Evolutionary conservation across 345 rosid genomes (phyloP).

Genomic region (Hibiscus trionum): DNA sequence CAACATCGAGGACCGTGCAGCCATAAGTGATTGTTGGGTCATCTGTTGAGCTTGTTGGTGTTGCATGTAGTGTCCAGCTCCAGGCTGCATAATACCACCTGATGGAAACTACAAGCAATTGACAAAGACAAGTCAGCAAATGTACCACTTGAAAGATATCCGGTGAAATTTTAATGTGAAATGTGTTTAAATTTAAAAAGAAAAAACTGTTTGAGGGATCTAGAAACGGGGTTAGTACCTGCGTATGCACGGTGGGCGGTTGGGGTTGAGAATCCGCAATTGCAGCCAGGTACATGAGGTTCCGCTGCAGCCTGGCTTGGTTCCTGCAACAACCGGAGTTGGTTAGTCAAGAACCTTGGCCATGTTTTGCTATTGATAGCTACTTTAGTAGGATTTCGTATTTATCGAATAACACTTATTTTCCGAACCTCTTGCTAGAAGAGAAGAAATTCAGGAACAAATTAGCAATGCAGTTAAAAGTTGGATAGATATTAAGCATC

Average conservation of each 20-base stretch:
- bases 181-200: background rate
- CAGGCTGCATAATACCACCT: slow-evolving; percentile 67
- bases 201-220: background rate
- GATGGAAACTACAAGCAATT: slow-evolving; percentile 49
- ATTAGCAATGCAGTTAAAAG: background rate
- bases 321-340: slow-evolving; percentile 43
- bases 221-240: slow-evolving; percentile 37
- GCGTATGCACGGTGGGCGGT: slow-evolving; percentile 70
- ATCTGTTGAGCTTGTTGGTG: slow-evolving; percentile 87
- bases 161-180: background rate
- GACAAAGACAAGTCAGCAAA: background rate
- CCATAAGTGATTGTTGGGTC: slow-evolving; percentile 86
- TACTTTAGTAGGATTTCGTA: background rate
- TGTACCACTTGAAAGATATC: background rate
- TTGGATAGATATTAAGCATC: background rate
- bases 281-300: slow-evolving; percentile 98
- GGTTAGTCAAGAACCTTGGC: background rate
- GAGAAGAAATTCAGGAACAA: background rate
- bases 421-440: background rate
- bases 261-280: slow-evolving; percentile 99
- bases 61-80: slow-evolving; percentile 70
- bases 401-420: background rate
- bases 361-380: background rate
- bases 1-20: slow-evolving; percentile 83
- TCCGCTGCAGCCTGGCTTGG: slow-evolving; percentile 93